A percentile compares a stretch with the other conserved stretches of the same genome.
Conservation (phyloP, 148 eudicot genomes). For the Dianthus caryophyllus region DNA sequence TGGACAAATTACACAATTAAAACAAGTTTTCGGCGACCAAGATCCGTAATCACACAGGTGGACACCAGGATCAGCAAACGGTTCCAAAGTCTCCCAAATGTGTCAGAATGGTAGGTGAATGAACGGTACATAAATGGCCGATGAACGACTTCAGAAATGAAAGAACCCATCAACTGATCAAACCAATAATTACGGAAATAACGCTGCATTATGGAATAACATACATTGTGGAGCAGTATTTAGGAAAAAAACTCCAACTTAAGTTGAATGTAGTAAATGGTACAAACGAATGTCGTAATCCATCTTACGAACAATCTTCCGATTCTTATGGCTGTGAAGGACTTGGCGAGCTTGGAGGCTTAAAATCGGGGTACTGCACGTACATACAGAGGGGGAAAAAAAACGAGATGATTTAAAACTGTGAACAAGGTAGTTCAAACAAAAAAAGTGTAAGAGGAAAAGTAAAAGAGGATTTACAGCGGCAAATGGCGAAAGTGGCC, state of each 20-base stretch:
- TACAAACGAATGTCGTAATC: background rate
- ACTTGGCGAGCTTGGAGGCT: conserved; percentile 90
- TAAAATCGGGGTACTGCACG: conserved; percentile 93
- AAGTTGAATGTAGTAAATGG: background rate
- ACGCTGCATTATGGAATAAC: background rate
- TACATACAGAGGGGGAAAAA: background rate
- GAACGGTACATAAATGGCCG: background rate
- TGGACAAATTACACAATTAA: no score
- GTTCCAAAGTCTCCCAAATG: background rate
- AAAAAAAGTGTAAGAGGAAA: conserved; percentile 1
- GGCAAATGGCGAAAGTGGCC: conserved; percentile 83
- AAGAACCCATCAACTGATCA: conserved; percentile 3
- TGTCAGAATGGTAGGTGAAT: no score
- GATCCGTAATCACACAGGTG: no score
- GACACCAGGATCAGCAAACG: background rate
- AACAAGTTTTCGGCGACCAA: no score
- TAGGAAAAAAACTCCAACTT: conserved; percentile 2
- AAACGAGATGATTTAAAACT: background rate
- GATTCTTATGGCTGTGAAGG: conserved; percentile 59
- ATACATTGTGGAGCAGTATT: background rate
- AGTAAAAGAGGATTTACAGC: conserved; percentile 37
- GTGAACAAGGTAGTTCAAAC: background rate
- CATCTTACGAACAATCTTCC: background rate
- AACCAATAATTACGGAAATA: background rate
- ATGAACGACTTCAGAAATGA: background rate